Evolutionary conservation across 805 yeast genomes (phyloP).

Genomic region (Wickerhamomyces queroliae): DNA sequence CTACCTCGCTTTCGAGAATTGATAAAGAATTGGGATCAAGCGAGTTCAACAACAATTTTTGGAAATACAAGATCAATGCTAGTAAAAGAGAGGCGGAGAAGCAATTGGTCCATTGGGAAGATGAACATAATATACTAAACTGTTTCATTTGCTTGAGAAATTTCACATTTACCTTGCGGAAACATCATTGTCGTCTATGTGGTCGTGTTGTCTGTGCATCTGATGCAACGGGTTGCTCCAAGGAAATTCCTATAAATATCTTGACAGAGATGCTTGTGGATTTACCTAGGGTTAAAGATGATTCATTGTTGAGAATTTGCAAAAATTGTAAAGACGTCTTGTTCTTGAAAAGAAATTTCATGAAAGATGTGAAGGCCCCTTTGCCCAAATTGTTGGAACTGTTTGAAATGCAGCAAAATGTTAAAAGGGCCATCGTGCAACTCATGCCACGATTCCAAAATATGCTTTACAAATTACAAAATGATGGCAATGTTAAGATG

Average conservation of each 20-base stretch:
- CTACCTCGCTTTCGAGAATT: conserved; percentile 23
- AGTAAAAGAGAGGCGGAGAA: conserved; percentile 37
- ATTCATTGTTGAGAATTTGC: conserved; percentile 53
- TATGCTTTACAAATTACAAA: conserved; percentile 28
- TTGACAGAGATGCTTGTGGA: conserved; percentile 14
- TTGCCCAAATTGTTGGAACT: conserved; percentile 32
- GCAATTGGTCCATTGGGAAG: conserved; percentile 60
- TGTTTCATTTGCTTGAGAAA: conserved; percentile 61
- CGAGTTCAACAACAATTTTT: conserved; percentile 18
- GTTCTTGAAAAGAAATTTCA: conserved; percentile 48
- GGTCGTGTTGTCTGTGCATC: conserved; percentile 80
- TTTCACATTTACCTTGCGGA: conserved; percentile 57
- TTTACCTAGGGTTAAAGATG: conserved; percentile 16
- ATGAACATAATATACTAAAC: conserved; percentile 35
- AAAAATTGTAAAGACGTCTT: conserved; percentile 58
- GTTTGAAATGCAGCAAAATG: conserved; percentile 34
- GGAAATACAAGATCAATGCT: conserved; percentile 19
- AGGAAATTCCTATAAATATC: conserved; percentile 49
- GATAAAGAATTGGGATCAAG: conserved; percentile 17
- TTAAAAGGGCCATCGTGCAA: conserved; percentile 30
- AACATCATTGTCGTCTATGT: conserved; percentile 91
- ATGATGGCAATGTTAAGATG: conserved; percentile 22
- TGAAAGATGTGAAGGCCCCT: conserved; percentile 30
- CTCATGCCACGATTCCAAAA: conserved; percentile 39
- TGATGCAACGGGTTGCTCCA: conserved; percentile 57